Evolutionary conservation across 352 stramenopile species (phyloP), one percentile per base, ranked within the genome.

Genomic region (Globisporangium okanoganense): DNA sequence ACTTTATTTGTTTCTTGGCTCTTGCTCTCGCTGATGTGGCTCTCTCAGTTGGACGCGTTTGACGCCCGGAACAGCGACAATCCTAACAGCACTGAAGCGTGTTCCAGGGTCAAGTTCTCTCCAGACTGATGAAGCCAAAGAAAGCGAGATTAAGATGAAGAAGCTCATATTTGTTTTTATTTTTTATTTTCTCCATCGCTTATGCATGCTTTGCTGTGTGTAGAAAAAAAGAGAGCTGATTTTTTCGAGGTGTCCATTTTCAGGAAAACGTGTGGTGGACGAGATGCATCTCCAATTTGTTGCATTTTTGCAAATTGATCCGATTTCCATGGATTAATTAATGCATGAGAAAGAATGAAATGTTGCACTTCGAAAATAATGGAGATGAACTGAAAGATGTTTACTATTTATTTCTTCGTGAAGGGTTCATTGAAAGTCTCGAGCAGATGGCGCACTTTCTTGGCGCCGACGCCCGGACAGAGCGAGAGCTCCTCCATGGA

Each of bases 401-500:
- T 45, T 33, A 31, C 71, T 33, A 33, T 33, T 33, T 54, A 90
- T 36, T 82, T 75, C 58, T 92, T 92, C 8, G 60, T 84, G 55
- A 99, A 98, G 1, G 94, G 95, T 67, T 96, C 85, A 51, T 98
- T 86, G 45, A 99, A 97, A 13, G 94, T 96, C 64, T 98, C 90
- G 36, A 96, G 85, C 56, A 99, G 68, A 50, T 96, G 76, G 38
- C 84, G 77, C 8, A 98, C 92, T 81, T 99, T 99, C 65, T 98
- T 97, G 61, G 84, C 83, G 16, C 96, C 96, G 36, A 99, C 81
- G 29, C 96, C 96, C 25, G 92, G 91, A 73, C 95, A 98, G 13
- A 98, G 66, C 58, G 87, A 87, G 36, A 99, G 71, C 66, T 99
- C 92, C 55, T 98, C 95, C 67, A 97, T 82, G 41, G 89, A 95